Evolutionary conservation across 2,329 filamentous ascomycete species (phyloP).

Genomic region (Raffaelea ambrosiae): DNA sequence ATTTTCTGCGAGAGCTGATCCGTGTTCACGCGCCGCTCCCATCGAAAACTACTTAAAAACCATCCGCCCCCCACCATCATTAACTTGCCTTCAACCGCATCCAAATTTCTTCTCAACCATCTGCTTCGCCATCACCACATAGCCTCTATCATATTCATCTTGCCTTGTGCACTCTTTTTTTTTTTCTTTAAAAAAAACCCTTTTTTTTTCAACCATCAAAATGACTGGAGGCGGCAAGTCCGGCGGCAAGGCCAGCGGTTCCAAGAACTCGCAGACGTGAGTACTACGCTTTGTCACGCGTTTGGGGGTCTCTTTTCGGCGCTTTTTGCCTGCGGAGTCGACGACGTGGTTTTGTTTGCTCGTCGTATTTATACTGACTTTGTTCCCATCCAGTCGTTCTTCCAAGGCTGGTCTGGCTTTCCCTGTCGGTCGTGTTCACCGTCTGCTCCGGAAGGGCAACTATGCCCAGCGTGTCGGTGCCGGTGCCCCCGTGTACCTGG

Average conservation of each 20-base stretch:
- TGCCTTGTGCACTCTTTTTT: conserved; percentile 19
- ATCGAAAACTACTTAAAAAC: conserved; percentile 50
- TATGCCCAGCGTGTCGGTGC: conserved; percentile 99
- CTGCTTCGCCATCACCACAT: conserved; percentile 19
- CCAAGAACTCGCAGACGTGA: conserved; percentile 99
- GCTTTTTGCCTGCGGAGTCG: conserved; percentile 14
- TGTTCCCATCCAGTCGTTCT: conserved; percentile 66
- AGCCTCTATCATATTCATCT: conserved; percentile 17
- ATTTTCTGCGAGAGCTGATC: conserved; percentile 32
- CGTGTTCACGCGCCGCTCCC: conserved; percentile 33
- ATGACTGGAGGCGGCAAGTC: conserved; percentile 99
- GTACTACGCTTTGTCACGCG: conserved; percentile 28
- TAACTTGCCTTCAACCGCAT: conserved; percentile 24
- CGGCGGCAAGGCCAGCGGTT: conserved; percentile 97
- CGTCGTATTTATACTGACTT: conserved; percentile 21
- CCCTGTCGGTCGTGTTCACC: conserved; percentile 98
- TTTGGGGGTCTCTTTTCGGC: background rate
- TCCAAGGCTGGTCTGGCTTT: conserved; percentile 99
- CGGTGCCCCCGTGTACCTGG: conserved; percentile 93
- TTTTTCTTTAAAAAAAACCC: conserved; percentile 18
- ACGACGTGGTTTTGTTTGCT: conserved; percentile 27
- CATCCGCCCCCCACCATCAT: conserved; percentile 32
- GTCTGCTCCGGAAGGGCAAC: conserved; percentile 97
- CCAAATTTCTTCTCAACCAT: conserved; percentile 29
- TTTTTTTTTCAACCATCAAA: conserved; percentile 50